Evolutionary conservation across 1,139 yeast genomes (phyloP).

Genomic region (Schwanniomyces etchellsii): DNA sequence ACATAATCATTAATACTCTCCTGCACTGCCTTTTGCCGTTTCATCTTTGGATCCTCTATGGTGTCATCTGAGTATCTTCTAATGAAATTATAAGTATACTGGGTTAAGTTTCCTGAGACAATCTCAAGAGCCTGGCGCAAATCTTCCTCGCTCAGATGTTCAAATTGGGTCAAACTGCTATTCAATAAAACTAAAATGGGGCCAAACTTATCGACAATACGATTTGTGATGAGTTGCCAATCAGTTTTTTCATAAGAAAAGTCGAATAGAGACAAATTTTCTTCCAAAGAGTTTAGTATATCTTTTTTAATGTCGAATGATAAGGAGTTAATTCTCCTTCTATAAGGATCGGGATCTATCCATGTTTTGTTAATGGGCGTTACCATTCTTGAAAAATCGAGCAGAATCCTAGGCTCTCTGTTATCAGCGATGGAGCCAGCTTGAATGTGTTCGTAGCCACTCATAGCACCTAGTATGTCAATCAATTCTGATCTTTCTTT

Average conservation of each 20-base stretch:
- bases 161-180: background rate
- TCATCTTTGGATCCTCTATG: conserved; percentile 6
- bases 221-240: conserved; percentile 45
- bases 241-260: conserved; percentile 37
- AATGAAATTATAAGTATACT: conserved; percentile 29
- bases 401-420: conserved; percentile 39
- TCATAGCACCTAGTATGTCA: conserved; percentile 18
- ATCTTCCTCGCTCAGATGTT: background rate
- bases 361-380: conserved; percentile 46
- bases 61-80: conserved; percentile 27
- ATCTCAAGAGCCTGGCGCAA: too few relatives aligned
- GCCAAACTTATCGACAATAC: conserved; percentile 43
- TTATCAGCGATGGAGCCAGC: conserved; percentile 38
- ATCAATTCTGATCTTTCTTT: conserved; percentile 16
- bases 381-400: conserved; percentile 45
- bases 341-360: conserved; percentile 40
- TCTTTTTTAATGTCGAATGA: conserved; percentile 23
- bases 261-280: conserved; percentile 17
- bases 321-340: conserved; percentile 37
- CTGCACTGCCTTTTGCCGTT: conserved; percentile 14
- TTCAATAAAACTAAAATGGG: conserved; percentile 39
- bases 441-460: conserved; percentile 34
- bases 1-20: conserved; percentile 37
- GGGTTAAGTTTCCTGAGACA: conserved; percentile 27
- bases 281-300: conserved; percentile 27